These are phyloP conservation scores for Pseudevernia furfuracea DNA, from an alignment of 495 filamentous ascomycete species.

Conservation along the genomic window DNA sequence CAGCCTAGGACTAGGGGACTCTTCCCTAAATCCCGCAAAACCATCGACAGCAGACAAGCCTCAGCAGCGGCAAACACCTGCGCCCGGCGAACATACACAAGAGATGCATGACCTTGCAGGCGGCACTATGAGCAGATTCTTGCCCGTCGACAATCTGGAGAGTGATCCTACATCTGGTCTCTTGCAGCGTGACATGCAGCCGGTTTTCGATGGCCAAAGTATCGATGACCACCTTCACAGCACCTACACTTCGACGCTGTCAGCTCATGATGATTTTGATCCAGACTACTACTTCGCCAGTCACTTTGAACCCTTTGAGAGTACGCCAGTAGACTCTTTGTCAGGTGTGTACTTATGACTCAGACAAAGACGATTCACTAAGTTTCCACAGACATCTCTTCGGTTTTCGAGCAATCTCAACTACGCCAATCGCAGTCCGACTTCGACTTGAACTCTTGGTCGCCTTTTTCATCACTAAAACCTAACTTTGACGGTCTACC, in stretches of 20 bases:
- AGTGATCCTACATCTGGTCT: constrained; percentile 1
- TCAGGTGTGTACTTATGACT: not conserved
- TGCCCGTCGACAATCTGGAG: not conserved
- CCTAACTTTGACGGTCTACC: not conserved
- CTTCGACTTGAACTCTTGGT: not conserved
- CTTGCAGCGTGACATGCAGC: not conserved
- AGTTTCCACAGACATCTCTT: not conserved
- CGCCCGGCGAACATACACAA: not conserved
- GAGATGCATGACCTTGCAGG: not conserved
- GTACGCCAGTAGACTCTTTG: not conserved
- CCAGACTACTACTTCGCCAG: not conserved
- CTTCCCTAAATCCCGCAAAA: not conserved
- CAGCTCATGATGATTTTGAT: not conserved
- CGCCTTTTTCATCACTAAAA: not conserved
- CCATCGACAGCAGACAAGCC: not conserved
- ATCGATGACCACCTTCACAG: constrained; percentile 1
- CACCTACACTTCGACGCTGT: not conserved
- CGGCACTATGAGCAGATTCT: not conserved
- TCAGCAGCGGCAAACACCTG: not conserved
- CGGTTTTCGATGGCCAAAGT: not conserved
- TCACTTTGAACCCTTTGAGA: not conserved
- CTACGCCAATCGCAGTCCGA: not conserved
- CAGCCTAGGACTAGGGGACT: not conserved
- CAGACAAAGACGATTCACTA: not conserved
- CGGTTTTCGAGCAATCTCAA: not conserved